Base-by-base conservation (phyloP, 805 yeast species). In the Candida schatavii region DNA sequence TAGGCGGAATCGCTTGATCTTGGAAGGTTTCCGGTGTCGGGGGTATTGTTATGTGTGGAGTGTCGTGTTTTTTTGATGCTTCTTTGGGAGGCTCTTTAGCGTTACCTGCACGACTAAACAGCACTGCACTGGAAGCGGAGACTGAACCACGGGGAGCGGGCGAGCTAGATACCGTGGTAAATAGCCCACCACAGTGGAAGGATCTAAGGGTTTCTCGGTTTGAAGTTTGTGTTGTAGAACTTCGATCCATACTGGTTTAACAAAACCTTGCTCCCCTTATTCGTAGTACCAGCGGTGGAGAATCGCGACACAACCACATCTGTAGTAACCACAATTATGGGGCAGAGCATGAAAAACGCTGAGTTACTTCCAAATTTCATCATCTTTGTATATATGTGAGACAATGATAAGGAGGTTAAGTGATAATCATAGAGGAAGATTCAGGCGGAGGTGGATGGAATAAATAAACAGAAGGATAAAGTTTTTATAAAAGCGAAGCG, bases 301-400 rank as follows among this genome's bases (percentile, higher is more conserved):
- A 31, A 38, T 18, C 30, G 28, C 11, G 35, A 29, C 5, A 38
- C 41, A 3, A 39, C 33, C 15, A 39, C 19, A 10, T 32, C 42
- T 14, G 42, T 32, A 25, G 38, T 33, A 11, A 32, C 20, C 14
- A 34, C 39, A 15, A 40, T 23, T 2, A 22, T 31, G 25, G 41
- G 41, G 18, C 35, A 20, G 13, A 38, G 35, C 18, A 38, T 19
- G 35, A 38, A 38, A 14, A 38, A 13, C 21, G 22, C 39, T n/a
- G 39, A 36, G 19, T 36, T 36, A 27, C 18, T 36, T 9, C 23
- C 39, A 25, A 36, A 36, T 31, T 36, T 36, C 39, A 36, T 36
- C 9, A 17, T 14, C 11, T 13, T n/a, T 33, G 25, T 5, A 23
- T 21, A 23, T n/a, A n/a, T n/a, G n/a, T n/a, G n/a, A n/a, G n/a